phyloP scores from a whole-genome alignment of 331 rosid genomes.

The Pyracantha coccinea region DNA sequence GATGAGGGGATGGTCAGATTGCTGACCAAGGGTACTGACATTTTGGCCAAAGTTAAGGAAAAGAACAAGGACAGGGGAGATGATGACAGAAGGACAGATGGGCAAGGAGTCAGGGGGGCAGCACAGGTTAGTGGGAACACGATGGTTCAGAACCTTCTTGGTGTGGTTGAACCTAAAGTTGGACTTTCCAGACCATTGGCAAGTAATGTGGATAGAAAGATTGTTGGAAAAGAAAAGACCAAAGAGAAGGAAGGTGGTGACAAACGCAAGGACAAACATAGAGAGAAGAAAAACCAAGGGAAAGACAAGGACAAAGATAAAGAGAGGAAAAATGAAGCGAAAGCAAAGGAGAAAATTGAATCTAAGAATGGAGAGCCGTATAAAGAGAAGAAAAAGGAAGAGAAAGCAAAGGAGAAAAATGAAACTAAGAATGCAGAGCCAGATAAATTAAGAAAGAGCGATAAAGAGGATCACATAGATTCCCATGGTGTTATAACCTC shows the following conservation, averaged over 20 bases:
- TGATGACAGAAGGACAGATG: slow-evolving; percentile 37
- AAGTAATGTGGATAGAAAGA: slow-evolving; percentile 23
- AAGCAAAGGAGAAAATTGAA: slow-evolving; percentile 19
- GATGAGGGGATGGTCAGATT: slow-evolving; percentile 54
- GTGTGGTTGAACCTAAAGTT: slow-evolving; percentile 38
- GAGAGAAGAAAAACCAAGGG: slow-evolving; percentile 54
- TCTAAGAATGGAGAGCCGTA: slow-evolving; percentile 43
- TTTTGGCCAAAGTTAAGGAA: slow-evolving; percentile 36
- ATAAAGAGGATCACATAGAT: slow-evolving; percentile 25
- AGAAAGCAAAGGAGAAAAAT: slow-evolving; percentile 27
- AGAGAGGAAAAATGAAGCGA: slow-evolving; percentile 64
- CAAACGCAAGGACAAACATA: slow-evolving; percentile 35
- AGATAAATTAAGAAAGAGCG: slow-evolving; percentile 43
- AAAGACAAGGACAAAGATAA: slow-evolving; percentile 69
- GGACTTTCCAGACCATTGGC: slow-evolving; percentile 35
- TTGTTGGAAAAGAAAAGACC: slow-evolving; percentile 31
- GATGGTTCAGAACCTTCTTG: slow-evolving; percentile 31
- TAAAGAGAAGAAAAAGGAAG: slow-evolving; percentile 54
- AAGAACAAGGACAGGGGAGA: slow-evolving; percentile 38
- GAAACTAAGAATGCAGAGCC: slow-evolving; percentile 33
- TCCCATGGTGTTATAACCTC: slow-evolving; percentile 26
- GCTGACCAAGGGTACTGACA: slow-evolving; percentile 39
- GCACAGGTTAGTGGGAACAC: slow-evolving; percentile 35
- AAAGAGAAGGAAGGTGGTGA: slow-evolving; percentile 47
- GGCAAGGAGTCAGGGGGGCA: slow-evolving; percentile 35